Evolutionary conservation across 139 green algal genomes (phyloP).

Genomic region (Dunaliella primolecta): DNA sequence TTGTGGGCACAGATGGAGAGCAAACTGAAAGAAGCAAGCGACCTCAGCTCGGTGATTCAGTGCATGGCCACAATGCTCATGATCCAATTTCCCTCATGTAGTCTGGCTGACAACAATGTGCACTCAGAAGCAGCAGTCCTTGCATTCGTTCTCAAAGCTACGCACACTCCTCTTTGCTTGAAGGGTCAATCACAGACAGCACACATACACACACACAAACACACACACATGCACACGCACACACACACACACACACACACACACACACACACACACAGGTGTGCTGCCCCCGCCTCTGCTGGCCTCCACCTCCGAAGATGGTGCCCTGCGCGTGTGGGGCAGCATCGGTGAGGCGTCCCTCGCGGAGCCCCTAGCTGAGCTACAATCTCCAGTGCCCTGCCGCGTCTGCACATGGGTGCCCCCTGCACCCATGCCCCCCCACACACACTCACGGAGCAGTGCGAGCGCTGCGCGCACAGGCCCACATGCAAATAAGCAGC

Average conservation of each 20-base stretch:
- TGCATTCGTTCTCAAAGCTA: neutral
- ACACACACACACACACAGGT: neutral
- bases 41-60: no score
- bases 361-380: conserved; percentile 31
- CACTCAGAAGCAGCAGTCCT: neutral
- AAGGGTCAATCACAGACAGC: neutral
- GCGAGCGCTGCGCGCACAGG: no score
- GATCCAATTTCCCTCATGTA: no score
- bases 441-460: neutral
- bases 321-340: conserved; percentile 43
- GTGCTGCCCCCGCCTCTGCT: conserved; percentile 11
- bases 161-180: neutral
- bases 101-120: neutral
- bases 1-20: no score
- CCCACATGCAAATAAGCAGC: neutral
- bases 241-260: neutral
- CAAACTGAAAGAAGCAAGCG: no score
- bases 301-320: conserved; percentile 35
- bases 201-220: neutral
- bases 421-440: conserved; percentile 2
- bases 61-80: no score
- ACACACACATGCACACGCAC: neutral
- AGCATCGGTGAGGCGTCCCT: neutral
- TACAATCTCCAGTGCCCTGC: conserved; percentile 15
- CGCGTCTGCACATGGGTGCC: neutral